Evolutionary conservation across 2,329 filamentous ascomycete genomes (phyloP).

Genomic region (Pyrenophora graminea): DNA sequence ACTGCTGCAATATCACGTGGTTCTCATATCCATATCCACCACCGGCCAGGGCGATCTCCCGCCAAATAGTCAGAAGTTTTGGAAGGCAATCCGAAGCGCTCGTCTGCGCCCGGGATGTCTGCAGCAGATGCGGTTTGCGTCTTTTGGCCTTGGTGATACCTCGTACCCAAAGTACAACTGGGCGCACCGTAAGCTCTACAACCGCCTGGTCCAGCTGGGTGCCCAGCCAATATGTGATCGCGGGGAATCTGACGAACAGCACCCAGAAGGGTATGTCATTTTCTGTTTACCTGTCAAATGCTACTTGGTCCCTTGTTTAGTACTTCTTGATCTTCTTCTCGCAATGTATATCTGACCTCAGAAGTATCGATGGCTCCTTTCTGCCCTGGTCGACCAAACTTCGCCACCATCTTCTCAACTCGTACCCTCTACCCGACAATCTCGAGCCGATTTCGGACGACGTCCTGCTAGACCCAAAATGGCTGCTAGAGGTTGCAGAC

Average conservation of each 20-base stretch:
- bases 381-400: slow-evolving; percentile 76
- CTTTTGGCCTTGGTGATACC: slow-evolving; percentile 91
- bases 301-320: slow-evolving; percentile 27
- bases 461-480: slow-evolving; percentile 76
- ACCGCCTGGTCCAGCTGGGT: slow-evolving; percentile 80
- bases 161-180: slow-evolving; percentile 97
- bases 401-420: slow-evolving; percentile 65
- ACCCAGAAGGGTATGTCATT: slow-evolving; percentile 78
- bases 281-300: neutral
- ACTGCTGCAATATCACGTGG: slow-evolving; percentile 56
- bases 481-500: slow-evolving; percentile 56
- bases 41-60: slow-evolving; percentile 95
- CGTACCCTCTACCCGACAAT: slow-evolving; percentile 70
- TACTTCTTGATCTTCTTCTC: neutral
- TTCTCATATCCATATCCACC: slow-evolving; percentile 84
- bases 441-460: slow-evolving; percentile 73
- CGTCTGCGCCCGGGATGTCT: slow-evolving; percentile 75
- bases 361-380: slow-evolving; percentile 79
- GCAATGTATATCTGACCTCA: slow-evolving; percentile 4
- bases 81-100: slow-evolving; percentile 81
- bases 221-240: slow-evolving; percentile 74
- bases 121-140: slow-evolving; percentile 71
- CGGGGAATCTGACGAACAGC: slow-evolving; percentile 91
- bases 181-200: slow-evolving; percentile 85
- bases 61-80: slow-evolving; percentile 78